Percentiles rank a stretch among this genome's conserved stretches.
Evolutionary conservation across 1,284 basidiomycete genomes (phyloP).

Genomic region (Meira nashicola): DNA sequence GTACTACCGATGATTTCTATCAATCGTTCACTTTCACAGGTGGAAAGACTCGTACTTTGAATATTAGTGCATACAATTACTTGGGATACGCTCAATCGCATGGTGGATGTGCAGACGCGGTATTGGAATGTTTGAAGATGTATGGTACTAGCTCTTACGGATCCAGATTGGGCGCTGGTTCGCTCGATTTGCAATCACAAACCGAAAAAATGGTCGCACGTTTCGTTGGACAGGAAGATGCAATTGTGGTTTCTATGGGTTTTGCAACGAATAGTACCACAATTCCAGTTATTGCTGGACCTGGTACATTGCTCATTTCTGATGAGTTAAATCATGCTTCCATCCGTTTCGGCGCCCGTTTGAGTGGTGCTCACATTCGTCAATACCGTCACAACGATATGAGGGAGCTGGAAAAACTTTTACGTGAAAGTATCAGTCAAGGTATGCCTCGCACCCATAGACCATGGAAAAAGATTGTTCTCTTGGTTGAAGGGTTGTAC

Average conservation of each 20-base stretch:
- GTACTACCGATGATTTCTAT: conserved; percentile 76
- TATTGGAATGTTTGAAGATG: conserved; percentile 59
- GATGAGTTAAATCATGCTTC: conserved; percentile 96
- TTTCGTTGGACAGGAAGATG: conserved; percentile 83
- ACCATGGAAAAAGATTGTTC: conserved; percentile 96
- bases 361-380: conserved; percentile 82
- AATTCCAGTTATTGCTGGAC: conserved; percentile 82
- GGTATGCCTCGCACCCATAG: conserved; percentile 94
- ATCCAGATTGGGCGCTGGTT: conserved; percentile 74
- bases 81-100: conserved; percentile 93
- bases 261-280: conserved; percentile 97
- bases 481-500: conserved; percentile 93
- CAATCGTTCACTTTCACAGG: conserved; percentile 74
- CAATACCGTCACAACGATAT: conserved; percentile 98
- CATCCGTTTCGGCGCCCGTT: conserved; percentile 84
- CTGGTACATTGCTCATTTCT: conserved; percentile 91
- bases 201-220: conserved; percentile 82
- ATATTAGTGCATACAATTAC: conserved; percentile 98
- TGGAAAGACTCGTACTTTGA: conserved; percentile 76
- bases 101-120: conserved; percentile 88
- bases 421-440: conserved; percentile 90
- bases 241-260: conserved; percentile 89
- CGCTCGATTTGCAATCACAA: conserved; percentile 74
- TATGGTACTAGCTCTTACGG: conserved; percentile 72
- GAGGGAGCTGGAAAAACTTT: conserved; percentile 70